Evolutionary conservation across 2,329 filamentous ascomycete species (phyloP).

Genomic region (Nigrospora osmanthi): DNA sequence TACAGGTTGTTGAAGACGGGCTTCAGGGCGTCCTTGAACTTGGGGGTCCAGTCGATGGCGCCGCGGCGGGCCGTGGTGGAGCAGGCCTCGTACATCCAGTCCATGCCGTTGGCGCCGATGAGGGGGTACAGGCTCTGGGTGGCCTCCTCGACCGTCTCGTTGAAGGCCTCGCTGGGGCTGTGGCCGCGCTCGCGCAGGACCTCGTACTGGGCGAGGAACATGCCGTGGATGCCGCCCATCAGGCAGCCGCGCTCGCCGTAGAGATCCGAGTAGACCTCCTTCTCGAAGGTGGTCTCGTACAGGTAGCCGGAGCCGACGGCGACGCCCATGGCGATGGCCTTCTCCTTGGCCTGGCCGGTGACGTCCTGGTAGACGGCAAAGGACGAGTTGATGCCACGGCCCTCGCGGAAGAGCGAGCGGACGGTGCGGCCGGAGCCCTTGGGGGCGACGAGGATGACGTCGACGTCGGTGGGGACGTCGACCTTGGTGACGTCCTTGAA

Average conservation of each 20-base stretch:
- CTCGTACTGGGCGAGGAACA: constrained; percentile 99
- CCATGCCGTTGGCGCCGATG: constrained; percentile 97
- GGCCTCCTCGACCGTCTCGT: constrained; percentile 99
- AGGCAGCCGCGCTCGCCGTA: constrained; percentile 99
- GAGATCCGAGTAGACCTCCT: constrained; percentile 99
- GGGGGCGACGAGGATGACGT: constrained; percentile 98
- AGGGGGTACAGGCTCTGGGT: constrained; percentile 97
- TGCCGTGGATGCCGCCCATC: constrained; percentile 99
- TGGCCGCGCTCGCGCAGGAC: constrained; percentile 98
- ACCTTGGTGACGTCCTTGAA: constrained; percentile 99
- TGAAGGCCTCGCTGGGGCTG: constrained; percentile 97
- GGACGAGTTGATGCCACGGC: constrained; percentile 99
- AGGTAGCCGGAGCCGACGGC: constrained; percentile 97
- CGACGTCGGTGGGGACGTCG: constrained; percentile 88
- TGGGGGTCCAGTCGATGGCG: constrained; percentile 96
- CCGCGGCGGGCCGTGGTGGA: constrained; percentile 96
- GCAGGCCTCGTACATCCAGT: constrained; percentile 99
- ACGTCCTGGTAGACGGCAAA: constrained; percentile 98
- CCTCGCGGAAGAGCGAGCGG: constrained; percentile 97
- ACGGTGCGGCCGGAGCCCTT: constrained; percentile 99
- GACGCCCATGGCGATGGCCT: constrained; percentile 92
- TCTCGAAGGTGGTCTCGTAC: constrained; percentile 99
- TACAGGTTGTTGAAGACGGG: constrained; percentile 98
- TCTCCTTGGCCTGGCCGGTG: constrained; percentile 96
- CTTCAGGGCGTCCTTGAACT: constrained; percentile 98